Conservation (phyloP, 2,329 filamentous ascomycete genomes). For the Ceratocystis smalleyi region DNA sequence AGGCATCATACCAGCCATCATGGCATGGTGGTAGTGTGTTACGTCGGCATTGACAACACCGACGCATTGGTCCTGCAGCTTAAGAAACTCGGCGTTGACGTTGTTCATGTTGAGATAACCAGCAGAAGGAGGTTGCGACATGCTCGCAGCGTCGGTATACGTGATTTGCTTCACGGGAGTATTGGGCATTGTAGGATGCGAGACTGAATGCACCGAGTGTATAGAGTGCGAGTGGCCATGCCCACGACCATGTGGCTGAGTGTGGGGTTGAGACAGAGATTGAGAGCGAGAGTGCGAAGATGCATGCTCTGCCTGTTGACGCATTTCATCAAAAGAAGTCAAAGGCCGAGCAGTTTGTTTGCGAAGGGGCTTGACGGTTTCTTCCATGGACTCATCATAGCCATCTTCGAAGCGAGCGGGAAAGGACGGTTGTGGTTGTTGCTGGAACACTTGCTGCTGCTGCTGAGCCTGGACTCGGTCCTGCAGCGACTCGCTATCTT, state of each 20-base stretch:
- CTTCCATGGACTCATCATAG: slow-evolving; percentile 51
- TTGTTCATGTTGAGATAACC: slow-evolving; percentile 42
- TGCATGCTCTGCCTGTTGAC: slow-evolving; percentile 38
- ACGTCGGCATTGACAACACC: slow-evolving; percentile 10
- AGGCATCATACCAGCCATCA: slow-evolving; percentile 15
- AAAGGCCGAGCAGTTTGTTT: slow-evolving; percentile 31
- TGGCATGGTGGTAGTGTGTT: slow-evolving; percentile 13
- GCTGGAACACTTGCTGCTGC: neutral
- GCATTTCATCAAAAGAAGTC: slow-evolving; percentile 43
- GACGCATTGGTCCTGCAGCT: slow-evolving; percentile 22
- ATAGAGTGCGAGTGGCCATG: slow-evolving; percentile 7
- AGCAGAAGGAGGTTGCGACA: slow-evolving; percentile 31
- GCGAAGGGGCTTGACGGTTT: slow-evolving; percentile 43
- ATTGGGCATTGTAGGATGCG: slow-evolving; percentile 9
- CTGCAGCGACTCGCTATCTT: slow-evolving; percentile 22
- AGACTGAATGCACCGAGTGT: neutral
- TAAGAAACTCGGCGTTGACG: slow-evolving; percentile 31
- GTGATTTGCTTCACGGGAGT: slow-evolving; percentile 25
- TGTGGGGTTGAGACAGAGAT: slow-evolving; percentile 3
- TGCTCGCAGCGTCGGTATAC: slow-evolving; percentile 29
- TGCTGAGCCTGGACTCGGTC: slow-evolving; percentile 21
- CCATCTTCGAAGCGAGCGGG: slow-evolving; percentile 41
- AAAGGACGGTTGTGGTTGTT: slow-evolving; percentile 25
- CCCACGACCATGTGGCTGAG: neutral
- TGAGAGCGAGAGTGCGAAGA: slow-evolving; percentile 2